Evolutionary conservation across 306 rosid genomes (phyloP).

Genomic region (Mimosa bimucronata): DNA sequence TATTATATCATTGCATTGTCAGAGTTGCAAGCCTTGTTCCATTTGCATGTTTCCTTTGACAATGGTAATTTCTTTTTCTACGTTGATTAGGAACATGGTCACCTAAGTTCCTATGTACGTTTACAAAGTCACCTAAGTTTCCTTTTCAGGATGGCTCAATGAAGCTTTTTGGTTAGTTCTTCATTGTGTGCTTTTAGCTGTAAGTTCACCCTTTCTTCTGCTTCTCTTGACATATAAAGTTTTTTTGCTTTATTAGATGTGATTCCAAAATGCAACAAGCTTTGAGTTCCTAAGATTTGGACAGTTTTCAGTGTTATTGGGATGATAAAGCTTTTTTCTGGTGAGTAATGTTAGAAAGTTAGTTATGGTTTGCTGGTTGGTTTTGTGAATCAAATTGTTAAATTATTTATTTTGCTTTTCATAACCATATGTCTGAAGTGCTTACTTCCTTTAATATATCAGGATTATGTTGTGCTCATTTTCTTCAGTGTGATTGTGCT

Average conservation of each 20-base stretch:
- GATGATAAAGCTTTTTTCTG: slow-evolving; percentile 73
- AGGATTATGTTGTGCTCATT: background rate
- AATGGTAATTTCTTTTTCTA: slow-evolving; percentile 35
- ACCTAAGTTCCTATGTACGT: slow-evolving; percentile 34
- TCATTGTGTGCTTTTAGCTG: background rate
- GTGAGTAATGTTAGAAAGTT: slow-evolving; percentile 42
- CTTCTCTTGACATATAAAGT: too few species aligned
- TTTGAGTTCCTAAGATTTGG: slow-evolving; percentile 70
- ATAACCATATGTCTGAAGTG: background rate
- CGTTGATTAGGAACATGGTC: slow-evolving; percentile 17
- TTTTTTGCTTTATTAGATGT: too few species aligned
- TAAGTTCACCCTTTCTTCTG: too few species aligned
- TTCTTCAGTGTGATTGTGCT: background rate
- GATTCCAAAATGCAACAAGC: too few species aligned
- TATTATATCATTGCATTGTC: too few species aligned
- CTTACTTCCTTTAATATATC: too few species aligned
- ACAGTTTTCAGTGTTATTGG: slow-evolving; percentile 75
- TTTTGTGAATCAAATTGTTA: background rate
- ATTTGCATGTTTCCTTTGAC: slow-evolving; percentile 27
- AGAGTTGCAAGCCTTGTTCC: slow-evolving; percentile 36
- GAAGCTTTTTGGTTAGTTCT: slow-evolving; percentile 62
- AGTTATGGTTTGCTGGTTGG: background rate
- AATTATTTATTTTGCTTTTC: background rate
- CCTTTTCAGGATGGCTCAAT: slow-evolving; percentile 72
- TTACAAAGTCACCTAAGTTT: too few species aligned